phyloP scores from a whole-genome alignment of 805 yeast genomes.

The Maudiozyma turicensis region DNA sequence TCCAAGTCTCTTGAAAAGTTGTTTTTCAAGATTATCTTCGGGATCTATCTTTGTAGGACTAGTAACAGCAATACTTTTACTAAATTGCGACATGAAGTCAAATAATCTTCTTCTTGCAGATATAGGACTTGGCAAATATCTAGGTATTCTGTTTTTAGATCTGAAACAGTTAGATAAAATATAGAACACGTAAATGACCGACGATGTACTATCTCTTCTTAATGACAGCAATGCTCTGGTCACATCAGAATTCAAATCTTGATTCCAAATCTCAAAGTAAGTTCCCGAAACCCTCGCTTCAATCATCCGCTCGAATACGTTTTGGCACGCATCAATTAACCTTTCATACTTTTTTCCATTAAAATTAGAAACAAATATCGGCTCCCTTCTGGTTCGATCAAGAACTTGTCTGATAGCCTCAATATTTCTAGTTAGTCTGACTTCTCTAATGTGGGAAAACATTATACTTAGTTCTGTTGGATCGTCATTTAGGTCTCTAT shows the following conservation, averaged over 20 bases:
- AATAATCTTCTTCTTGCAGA: constrained; percentile 35
- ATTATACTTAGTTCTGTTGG: constrained; percentile 38
- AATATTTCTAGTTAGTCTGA: constrained; percentile 37
- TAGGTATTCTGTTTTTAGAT: constrained; percentile 32
- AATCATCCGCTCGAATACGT: constrained; percentile 34
- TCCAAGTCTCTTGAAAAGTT: constrained; percentile 5
- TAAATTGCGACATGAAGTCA: constrained; percentile 31
- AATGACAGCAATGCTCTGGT: constrained; percentile 34
- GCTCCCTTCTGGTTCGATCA: constrained; percentile 30
- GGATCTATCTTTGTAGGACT: not conserved
- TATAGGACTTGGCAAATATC: constrained; percentile 37
- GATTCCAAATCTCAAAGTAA: constrained; percentile 38
- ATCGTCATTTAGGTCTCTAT: constrained; percentile 38
- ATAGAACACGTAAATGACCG: constrained; percentile 37
- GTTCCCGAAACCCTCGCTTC: constrained; percentile 42
- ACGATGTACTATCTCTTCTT: constrained; percentile 40
- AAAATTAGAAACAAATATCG: constrained; percentile 30
- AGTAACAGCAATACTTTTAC: constrained; percentile 7
- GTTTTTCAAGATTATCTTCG: constrained; percentile 6
- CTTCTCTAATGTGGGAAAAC: constrained; percentile 38
- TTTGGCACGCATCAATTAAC: constrained; percentile 32
- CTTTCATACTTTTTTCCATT: constrained; percentile 27
- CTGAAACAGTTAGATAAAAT: constrained; percentile 35
- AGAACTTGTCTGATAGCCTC: constrained; percentile 33
- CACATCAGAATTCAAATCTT: constrained; percentile 31